A percentile compares a stretch with the other conserved stretches of the same genome.
Evolutionary conservation across 371 early-diverging fungal species (phyloP).

Genomic region (Vairimorpha necatrix): DNA sequence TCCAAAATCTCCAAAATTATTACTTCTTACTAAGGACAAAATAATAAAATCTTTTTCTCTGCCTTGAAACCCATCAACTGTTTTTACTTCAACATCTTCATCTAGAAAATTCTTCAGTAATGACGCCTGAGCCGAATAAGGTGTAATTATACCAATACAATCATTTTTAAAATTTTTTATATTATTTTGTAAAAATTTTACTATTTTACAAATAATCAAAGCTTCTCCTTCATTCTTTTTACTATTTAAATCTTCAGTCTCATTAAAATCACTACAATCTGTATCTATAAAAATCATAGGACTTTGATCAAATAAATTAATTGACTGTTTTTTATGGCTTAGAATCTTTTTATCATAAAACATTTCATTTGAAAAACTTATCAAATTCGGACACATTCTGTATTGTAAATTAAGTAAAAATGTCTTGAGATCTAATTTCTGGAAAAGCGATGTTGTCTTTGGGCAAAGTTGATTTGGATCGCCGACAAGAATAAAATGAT

Average conservation of each 20-base stretch:
- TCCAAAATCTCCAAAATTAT: constrained; percentile 70
- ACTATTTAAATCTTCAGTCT: constrained; percentile 7
- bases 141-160: constrained; percentile 61
- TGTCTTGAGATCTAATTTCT: constrained; percentile 27
- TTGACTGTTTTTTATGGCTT: constrained; percentile 33
- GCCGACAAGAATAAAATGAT: constrained; percentile 81
- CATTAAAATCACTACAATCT: constrained; percentile 19
- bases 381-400: constrained; percentile 54
- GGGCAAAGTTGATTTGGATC: constrained; percentile 93
- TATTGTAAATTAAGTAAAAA: constrained; percentile 59
- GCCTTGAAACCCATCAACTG: constrained; percentile 95
- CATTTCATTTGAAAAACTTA: constrained; percentile 35
- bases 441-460: constrained; percentile 66
- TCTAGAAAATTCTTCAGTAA: background rate
- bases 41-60: constrained; percentile 81
- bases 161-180: background rate
- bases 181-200: background rate
- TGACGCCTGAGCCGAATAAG: constrained; percentile 55
- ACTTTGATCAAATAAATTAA: background rate
- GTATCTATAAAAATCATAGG: constrained; percentile 53
- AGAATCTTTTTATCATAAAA: constrained; percentile 55
- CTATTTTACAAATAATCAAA: constrained; percentile 12
- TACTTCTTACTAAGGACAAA: constrained; percentile 80
- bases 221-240: constrained; percentile 33
- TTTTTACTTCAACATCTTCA: constrained; percentile 76